phyloP scores from a whole-genome alignment of 2,329 filamentous ascomycete genomes.

The Fusarium camptoceras region DNA sequence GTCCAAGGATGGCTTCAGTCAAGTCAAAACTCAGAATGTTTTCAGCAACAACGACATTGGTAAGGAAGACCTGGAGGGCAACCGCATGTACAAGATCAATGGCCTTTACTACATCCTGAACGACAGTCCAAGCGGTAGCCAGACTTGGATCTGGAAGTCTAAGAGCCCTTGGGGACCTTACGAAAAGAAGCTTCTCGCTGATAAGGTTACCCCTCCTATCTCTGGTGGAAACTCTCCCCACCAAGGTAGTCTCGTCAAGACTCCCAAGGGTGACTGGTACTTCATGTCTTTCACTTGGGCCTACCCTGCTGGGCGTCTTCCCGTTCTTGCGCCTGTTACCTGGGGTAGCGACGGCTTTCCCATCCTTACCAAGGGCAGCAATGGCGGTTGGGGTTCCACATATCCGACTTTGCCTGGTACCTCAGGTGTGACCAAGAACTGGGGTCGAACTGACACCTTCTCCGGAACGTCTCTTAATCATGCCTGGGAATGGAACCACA shows the following conservation, averaged over 20 bases:
- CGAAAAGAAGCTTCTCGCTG: conserved; percentile 57
- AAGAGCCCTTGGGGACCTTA: conserved; percentile 66
- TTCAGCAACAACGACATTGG: conserved; percentile 49
- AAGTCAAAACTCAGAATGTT: conserved; percentile 59
- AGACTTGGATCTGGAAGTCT: conserved; percentile 62
- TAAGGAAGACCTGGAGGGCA: conserved; percentile 67
- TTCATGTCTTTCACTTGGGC: conserved; percentile 68
- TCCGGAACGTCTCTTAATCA: conserved; percentile 54
- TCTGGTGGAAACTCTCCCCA: conserved; percentile 60
- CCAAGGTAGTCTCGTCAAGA: conserved; percentile 68
- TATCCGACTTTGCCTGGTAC: conserved; percentile 53
- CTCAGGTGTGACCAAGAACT: conserved; percentile 32
- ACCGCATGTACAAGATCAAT: conserved; percentile 66
- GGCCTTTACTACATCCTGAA: conserved; percentile 65
- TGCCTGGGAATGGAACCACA: conserved; percentile 73
- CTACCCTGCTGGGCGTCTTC: conserved; percentile 68
- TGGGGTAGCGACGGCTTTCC: conserved; percentile 67
- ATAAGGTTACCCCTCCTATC: conserved; percentile 58
- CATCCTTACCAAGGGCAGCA: conserved; percentile 52
- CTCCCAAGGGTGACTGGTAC: conserved; percentile 65
- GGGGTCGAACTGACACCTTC: conserved; percentile 60
- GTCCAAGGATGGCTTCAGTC: conserved; percentile 58
- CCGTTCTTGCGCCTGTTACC: conserved; percentile 65
- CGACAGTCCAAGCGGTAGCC: conserved; percentile 58
- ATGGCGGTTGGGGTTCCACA: conserved; percentile 60